phyloP scores from a whole-genome alignment of 495 filamentous ascomycete species.

The Penicillium desertorum region DNA sequence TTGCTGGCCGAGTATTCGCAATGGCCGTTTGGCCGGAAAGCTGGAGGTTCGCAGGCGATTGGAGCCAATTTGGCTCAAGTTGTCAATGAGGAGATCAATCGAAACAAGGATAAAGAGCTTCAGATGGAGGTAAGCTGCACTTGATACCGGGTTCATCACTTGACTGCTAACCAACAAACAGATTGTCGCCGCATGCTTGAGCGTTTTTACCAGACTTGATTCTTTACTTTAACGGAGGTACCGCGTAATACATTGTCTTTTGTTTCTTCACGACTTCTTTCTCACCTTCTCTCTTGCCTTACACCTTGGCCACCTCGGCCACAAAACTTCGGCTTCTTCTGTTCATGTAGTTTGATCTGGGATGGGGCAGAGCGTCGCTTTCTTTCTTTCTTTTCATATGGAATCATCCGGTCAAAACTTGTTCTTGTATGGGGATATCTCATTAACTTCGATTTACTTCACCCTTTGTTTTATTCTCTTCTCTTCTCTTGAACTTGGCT shows the following conservation, averaged over 20 bases:
- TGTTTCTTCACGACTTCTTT: constrained; percentile 14
- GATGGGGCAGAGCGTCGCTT: constrained; percentile 31
- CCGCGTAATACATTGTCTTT: constrained; percentile 30
- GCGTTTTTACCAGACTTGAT: constrained; percentile 94
- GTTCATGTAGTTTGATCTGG: constrained; percentile 41
- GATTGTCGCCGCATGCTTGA: constrained; percentile 92
- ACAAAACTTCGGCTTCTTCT: constrained; percentile 23
- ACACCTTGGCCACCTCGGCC: constrained; percentile 17
- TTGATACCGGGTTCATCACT: not conserved
- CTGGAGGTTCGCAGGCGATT: constrained; percentile 71
- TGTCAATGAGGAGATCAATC: constrained; percentile 82
- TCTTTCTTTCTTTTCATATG: constrained; percentile 18
- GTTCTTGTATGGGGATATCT: constrained; percentile 33
- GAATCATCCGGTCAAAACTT: constrained; percentile 29
- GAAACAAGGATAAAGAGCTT: constrained; percentile 83
- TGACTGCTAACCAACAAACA: constrained; percentile 35
- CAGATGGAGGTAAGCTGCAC: constrained; percentile 77
- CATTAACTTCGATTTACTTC: constrained; percentile 12
- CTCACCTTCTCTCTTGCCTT: constrained; percentile 13
- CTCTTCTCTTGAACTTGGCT: constrained; percentile 1
- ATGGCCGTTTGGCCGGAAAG: constrained; percentile 85
- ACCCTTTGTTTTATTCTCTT: constrained; percentile 20
- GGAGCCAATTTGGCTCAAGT: constrained; percentile 93
- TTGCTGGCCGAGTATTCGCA: constrained; percentile 93
- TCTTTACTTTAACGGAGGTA: constrained; percentile 69